Evolutionary conservation across 345 rosid species (phyloP), one percentile per base, ranked within the genome.

Genomic region (Ailanthus altissimus): DNA sequence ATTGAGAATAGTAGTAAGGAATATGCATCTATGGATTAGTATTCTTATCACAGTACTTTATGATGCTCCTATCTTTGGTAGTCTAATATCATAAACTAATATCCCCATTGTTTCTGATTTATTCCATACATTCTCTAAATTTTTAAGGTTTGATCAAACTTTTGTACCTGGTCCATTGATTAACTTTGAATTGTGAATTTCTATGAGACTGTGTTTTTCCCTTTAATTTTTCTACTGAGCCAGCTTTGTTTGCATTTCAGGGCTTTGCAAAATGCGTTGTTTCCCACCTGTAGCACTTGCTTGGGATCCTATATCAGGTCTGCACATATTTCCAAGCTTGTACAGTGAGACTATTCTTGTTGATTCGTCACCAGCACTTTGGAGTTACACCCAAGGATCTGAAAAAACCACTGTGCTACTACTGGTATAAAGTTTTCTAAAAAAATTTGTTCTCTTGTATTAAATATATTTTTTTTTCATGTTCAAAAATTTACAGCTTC

Each of bases 231-330:
- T 72, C 40, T 62, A 67, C 79, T 79, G 64, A 86, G 49, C 57
- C 46, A 64, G 64, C 75, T 65, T 77, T 71, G 59, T 42, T 67
- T 61, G n/a, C 64, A 76, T 67, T 88, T 67, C 90, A 96, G 99
- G 87, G 79, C 94, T 96, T 84, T 96, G 99, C 89, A 96, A 89
- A 84, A 76, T 93, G 83, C 97, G 99, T 58, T 96, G 99, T 81
- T 96, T 96, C 84, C 99, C 99, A 78, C 99, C 99, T 51, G 91
- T 90, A 47, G 99, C 93, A 62, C 91, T 96, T 85, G 99, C 93
- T 78, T 96, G 99, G 99, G 99, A 93, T 86, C 81, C 92, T 56
- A 87, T 85, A 45, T 87, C 97, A 67, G 99, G 98, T 67, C 88
- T 92, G 71, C 89, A 96, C 63, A 75, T 92, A 58, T 86, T 91